Conservation (phyloP, 352 stramenopile genomes). For the Globisporangium perplexum region DNA sequence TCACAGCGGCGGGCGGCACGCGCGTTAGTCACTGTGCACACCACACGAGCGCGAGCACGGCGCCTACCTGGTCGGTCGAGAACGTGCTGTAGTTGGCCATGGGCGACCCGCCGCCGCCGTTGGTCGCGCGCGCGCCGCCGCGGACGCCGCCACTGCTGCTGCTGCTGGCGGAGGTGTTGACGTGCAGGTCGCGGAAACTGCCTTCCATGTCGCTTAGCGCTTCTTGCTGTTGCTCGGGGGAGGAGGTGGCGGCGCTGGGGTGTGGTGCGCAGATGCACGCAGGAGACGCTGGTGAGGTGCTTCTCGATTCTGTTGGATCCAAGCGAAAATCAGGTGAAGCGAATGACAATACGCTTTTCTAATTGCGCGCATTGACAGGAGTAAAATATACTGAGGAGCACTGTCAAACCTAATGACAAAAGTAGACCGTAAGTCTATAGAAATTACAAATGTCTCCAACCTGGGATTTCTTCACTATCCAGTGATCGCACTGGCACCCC, state of each 20-base stretch:
- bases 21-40: no score
- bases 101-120: slow-evolving; percentile 1
- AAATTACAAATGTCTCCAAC: no score
- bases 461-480: no score
- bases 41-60: not conserved
- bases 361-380: no score
- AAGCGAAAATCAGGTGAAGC: no score
- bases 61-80: slow-evolving; percentile 38
- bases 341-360: no score
- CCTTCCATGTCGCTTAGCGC: slow-evolving; percentile 22
- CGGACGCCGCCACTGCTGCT: slow-evolving; percentile 7
- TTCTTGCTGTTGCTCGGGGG: not conserved
- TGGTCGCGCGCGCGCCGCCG: not conserved
- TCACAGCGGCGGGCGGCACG: no score
- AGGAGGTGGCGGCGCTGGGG: no score
- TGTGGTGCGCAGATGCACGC: not conserved
- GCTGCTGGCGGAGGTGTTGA: slow-evolving; percentile 5
- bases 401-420: not conserved
- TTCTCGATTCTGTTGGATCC: no score
- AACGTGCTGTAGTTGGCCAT: slow-evolving; percentile 79
- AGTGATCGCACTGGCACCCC: no score
- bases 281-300: no score
- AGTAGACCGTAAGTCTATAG: no score
- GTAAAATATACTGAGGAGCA: not conserved
- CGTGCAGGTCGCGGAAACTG: slow-evolving; percentile 25